These are phyloP conservation scores for Blepharisma stoltei DNA, from an alignment of 73 alveolate species.

Conservation along the genomic window DNA sequence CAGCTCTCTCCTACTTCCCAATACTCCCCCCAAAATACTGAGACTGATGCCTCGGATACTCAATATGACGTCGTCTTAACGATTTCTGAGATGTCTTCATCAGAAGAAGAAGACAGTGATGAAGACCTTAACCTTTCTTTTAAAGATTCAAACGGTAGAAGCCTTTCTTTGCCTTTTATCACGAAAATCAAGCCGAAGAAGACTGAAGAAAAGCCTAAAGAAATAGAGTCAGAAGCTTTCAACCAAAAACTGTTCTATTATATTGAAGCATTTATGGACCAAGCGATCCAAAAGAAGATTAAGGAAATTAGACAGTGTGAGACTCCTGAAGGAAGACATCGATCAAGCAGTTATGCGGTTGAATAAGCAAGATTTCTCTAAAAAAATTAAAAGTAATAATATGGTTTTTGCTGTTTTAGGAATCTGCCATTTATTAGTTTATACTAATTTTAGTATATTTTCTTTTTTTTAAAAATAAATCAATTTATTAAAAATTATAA, in stretches of 20 bases:
- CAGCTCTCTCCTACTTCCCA: not conserved
- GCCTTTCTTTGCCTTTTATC: too few relatives aligned
- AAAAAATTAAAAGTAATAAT: too few relatives aligned
- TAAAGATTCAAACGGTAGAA: not conserved
- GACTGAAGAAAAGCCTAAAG: not conserved
- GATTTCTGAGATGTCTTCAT: slow-evolving; percentile 3
- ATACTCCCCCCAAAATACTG: not conserved
- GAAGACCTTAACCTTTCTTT: slow-evolving; percentile 2
- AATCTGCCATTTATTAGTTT: too few relatives aligned
- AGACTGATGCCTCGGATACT: slow-evolving; percentile 15
- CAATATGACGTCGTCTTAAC: not conserved
- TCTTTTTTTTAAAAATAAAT: too few relatives aligned
- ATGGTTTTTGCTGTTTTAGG: too few relatives aligned
- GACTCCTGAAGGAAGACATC: slow-evolving; percentile 11
- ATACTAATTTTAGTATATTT: too few relatives aligned
- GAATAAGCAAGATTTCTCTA: too few relatives aligned
- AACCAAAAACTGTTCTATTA: not conserved
- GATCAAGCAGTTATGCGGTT: slow-evolving; percentile 15
- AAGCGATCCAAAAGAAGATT: slow-evolving; percentile 1
- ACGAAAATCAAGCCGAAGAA: too few relatives aligned
- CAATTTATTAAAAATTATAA: too few relatives aligned
- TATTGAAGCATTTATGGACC: slow-evolving; percentile 21
- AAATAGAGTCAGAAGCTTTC: not conserved
- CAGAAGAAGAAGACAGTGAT: slow-evolving; percentile 8
- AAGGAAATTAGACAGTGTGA: not conserved